Conservation (phyloP, 768 basidiomycete genomes). For the Obba rivulosa region DNA sequence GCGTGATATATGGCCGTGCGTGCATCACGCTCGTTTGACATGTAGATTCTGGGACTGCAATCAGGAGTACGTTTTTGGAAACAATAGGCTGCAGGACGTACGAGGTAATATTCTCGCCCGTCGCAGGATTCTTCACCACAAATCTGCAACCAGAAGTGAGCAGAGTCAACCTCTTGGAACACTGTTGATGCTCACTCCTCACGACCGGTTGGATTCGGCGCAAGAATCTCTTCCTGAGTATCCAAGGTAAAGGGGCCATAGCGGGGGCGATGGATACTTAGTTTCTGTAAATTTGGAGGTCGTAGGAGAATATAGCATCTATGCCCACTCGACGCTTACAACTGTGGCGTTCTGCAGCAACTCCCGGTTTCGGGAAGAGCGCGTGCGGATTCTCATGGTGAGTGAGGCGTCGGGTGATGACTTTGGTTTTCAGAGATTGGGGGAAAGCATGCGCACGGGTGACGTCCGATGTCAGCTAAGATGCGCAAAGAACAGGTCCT, state of each 20-base stretch:
- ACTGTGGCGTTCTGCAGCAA: too few relatives aligned
- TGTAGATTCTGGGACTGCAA: constrained; percentile 40
- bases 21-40: constrained; percentile 49
- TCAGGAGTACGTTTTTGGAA: neutral
- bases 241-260: constrained; percentile 22
- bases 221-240: constrained; percentile 8
- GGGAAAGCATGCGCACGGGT: too few relatives aligned
- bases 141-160: constrained; percentile 31
- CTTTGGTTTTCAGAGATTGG: neutral
- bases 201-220: constrained; percentile 12
- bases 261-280: constrained; percentile 8
- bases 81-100: constrained; percentile 26
- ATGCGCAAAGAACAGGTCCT: too few relatives aligned
- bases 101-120: constrained; percentile 53
- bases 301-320: neutral
- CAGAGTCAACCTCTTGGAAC: neutral
- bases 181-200: constrained; percentile 16
- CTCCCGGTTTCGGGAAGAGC: too few relatives aligned
- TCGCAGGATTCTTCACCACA: constrained; percentile 63
- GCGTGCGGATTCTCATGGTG: neutral
- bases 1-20: constrained; percentile 46
- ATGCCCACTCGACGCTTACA: too few relatives aligned
- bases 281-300: neutral
- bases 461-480: too few relatives aligned
- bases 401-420: neutral